phyloP scores from a whole-genome alignment of 192 early-diverging fungal genomes.

The Podila clonocystis region DNA sequence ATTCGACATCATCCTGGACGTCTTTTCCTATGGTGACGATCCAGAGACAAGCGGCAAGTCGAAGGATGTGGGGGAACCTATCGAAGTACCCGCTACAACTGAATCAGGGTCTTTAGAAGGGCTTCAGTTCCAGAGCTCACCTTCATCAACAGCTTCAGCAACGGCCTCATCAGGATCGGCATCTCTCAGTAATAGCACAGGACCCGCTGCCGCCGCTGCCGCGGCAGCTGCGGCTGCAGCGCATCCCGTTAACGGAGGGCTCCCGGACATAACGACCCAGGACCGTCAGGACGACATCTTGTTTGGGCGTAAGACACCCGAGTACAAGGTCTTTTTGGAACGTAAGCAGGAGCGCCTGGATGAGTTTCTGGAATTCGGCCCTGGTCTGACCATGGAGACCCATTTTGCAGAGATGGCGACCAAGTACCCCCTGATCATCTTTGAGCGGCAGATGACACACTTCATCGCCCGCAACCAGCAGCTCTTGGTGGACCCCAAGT shows the following conservation, averaged over 20 bases:
- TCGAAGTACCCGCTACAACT: conserved; percentile 7
- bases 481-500: conserved; percentile 54
- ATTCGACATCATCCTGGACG: conserved; percentile 59
- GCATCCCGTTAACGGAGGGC: background rate
- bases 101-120: conserved; percentile 28
- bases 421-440: conserved; percentile 55
- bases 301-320: conserved; percentile 36
- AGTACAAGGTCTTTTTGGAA: conserved; percentile 24
- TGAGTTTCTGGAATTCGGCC: conserved; percentile 4
- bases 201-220: background rate
- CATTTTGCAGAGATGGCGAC: conserved; percentile 56
- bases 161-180: background rate
- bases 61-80: conserved; percentile 30
- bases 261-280: conserved; percentile 45
- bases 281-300: conserved; percentile 50
- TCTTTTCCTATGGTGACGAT: conserved; percentile 64
- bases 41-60: conserved; percentile 50
- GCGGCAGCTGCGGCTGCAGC: background rate
- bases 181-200: background rate
- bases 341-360: conserved; percentile 32
- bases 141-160: conserved; percentile 5
- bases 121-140: conserved; percentile 48
- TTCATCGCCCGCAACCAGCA: conserved; percentile 58
- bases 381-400: conserved; percentile 26
- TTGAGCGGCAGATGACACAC: conserved; percentile 61